Evolutionary conservation across 108 stramenopile species (phyloP).

Genomic region (Nitzschia sp.): DNA sequence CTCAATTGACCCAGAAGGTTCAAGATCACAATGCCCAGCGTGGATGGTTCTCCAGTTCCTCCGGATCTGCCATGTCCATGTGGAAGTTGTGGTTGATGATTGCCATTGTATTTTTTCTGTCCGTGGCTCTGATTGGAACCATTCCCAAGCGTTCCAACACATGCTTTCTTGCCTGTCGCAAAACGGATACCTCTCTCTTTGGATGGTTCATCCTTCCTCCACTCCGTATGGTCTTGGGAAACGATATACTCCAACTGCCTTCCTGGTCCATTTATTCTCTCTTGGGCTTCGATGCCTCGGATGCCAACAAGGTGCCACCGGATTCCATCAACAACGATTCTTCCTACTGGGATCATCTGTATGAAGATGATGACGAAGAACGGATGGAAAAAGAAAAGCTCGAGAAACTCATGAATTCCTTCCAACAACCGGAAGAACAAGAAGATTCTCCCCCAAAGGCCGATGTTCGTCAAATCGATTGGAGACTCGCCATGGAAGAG

Average conservation of each 20-base stretch:
- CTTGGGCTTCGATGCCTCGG: too few relatives aligned
- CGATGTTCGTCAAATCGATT: neutral
- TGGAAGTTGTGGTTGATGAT: constrained; percentile 34
- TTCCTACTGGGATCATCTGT: constrained; percentile 3
- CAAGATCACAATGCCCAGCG: constrained; percentile 28
- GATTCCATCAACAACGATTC: too few relatives aligned
- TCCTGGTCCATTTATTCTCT: too few relatives aligned
- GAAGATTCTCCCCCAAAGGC: neutral
- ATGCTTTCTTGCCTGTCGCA: constrained; percentile 6
- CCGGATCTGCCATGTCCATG: neutral
- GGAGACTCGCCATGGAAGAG: constrained; percentile 8
- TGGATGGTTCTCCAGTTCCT: neutral
- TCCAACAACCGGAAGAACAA: constrained; percentile 2
- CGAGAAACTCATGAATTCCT: constrained; percentile 15
- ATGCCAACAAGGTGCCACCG: too few relatives aligned
- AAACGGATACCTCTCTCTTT: neutral
- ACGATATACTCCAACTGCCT: too few relatives aligned
- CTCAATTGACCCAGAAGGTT: constrained; percentile 53
- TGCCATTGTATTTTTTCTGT: constrained; percentile 31
- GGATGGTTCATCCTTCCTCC: constrained; percentile 2
- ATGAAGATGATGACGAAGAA: constrained; percentile 23
- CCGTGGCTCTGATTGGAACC: constrained; percentile 34
- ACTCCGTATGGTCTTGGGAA: neutral
- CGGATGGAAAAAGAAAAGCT: constrained; percentile 30
- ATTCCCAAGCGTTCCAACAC: constrained; percentile 39